Evolutionary conservation across 257 asterid genomes (phyloP), one percentile per base, ranked within the genome.

Genomic region (Ehretia macrophylla): DNA sequence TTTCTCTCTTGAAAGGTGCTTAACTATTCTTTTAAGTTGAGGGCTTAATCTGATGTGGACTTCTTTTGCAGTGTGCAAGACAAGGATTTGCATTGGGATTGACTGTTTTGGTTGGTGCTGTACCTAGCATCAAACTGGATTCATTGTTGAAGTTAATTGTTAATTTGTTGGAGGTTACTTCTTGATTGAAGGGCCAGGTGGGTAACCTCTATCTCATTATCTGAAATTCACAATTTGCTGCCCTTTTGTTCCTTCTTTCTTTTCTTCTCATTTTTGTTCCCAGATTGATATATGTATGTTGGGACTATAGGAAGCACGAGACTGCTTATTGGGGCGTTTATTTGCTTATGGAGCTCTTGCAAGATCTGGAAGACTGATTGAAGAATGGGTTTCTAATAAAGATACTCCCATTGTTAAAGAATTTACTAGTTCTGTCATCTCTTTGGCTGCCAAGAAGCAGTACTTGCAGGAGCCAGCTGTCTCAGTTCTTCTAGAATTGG

Each of bases 171-270:
- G 97, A 93, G 78, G 78, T 86, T 70, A 50, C 85, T 71, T 83
- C 97, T 70, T 85, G 96, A 69, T 83, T 89, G 99, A 89, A 83
- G 86, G 99, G 97, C 53, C 97, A 87, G 97, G 99, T 93, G 64
- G 70, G 94, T 77, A 49, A 52, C 50, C 32, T 66, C 46, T 4
- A 12, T 54, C 50, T 50, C 19, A 35, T 12, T 49, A 17, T 42
- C 21, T 55, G 17, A 39, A 4, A 23, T 37, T 65, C 62, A 56
- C 32, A 54, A 17, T 21, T 16, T 58, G 14, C 21, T 32, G n/a
- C 17, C 11, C 6, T 54, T 69, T 66, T 69, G 17, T 22, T 18
- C 39, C 14, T 6, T 5, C 16, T 20, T 21, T 52, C 39, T 21
- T 4, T 12, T 10, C 47, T 42, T 42, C 8, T 42, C 16, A 11